Evolutionary conservation across 2,329 filamentous ascomycete genomes (phyloP).

Genomic region (Gnomoniopsis smithogilvyi): DNA sequence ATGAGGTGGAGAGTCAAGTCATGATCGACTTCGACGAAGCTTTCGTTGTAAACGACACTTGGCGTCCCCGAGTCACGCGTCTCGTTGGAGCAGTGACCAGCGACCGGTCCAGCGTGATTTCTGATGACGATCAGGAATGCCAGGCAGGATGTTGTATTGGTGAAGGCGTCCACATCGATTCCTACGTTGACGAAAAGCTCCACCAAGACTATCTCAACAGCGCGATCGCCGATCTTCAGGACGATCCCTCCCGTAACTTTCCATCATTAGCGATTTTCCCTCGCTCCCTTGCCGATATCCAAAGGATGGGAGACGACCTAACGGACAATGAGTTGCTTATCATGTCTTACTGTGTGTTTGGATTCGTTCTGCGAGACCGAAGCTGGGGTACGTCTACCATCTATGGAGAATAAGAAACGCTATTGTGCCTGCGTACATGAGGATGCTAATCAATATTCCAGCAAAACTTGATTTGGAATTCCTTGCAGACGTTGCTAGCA

Average conservation of each 20-base stretch:
- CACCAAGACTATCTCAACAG: background rate
- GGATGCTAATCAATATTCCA: background rate
- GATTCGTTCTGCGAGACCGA: conserved; percentile 29
- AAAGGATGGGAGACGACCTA: background rate
- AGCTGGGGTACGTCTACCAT: too few relatives aligned
- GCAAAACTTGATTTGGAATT: background rate
- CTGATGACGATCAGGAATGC: background rate
- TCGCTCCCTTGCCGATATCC: background rate
- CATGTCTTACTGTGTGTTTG: conserved; percentile 31
- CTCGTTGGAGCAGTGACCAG: background rate
- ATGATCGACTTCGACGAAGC: conserved; percentile 27
- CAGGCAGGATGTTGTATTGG: background rate
- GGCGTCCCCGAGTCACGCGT: background rate
- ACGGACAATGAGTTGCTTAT: conserved; percentile 27
- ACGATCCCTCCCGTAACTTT: too few relatives aligned
- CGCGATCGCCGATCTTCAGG: background rate
- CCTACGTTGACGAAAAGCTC: background rate
- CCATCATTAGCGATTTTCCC: background rate
- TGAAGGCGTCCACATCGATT: background rate
- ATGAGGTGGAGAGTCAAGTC: conserved; percentile 28
- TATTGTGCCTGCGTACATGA: background rate
- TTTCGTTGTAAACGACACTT: conserved; percentile 11
- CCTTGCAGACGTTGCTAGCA: background rate
- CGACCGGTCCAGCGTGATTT: too few relatives aligned
- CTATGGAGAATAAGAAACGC: too few relatives aligned